Conservation (phyloP, 352 stramenopile species). For the Pythium aquatile region DNA sequence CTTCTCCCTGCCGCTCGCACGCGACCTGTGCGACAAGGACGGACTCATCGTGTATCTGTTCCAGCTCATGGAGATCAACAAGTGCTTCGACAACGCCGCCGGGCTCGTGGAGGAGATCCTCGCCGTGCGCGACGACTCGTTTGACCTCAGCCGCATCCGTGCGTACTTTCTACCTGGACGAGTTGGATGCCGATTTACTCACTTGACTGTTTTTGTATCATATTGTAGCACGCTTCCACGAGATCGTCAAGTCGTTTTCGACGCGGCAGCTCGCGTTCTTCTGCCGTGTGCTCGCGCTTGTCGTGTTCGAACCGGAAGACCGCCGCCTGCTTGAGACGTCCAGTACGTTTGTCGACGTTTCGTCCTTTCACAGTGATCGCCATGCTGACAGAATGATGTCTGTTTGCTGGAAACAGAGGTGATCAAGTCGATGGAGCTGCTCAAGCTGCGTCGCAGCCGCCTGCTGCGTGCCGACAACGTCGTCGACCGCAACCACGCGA, state of each 20-base stretch:
- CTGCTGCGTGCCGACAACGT: conserved; percentile 81
- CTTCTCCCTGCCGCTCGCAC: conserved; percentile 62
- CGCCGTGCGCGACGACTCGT: conserved; percentile 75
- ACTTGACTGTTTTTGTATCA: conserved; percentile 11
- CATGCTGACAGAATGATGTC: conserved; percentile 11
- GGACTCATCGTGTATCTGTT: conserved; percentile 93
- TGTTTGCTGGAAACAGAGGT: conserved; percentile 50
- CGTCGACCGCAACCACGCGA: conserved; percentile 92
- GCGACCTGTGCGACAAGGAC: conserved; percentile 77
- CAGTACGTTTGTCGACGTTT: conserved; percentile 37
- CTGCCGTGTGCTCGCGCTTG: conserved; percentile 93
- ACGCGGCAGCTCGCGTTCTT: conserved; percentile 94
- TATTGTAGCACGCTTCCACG: conserved; percentile 84
- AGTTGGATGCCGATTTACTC: not conserved
- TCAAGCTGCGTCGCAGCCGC: conserved; percentile 82
- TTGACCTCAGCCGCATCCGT: conserved; percentile 80
- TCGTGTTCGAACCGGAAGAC: conserved; percentile 96
- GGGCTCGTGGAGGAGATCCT: conserved; percentile 93
- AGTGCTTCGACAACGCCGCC: conserved; percentile 90
- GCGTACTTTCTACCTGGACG: conserved; percentile 25
- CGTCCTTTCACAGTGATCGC: not conserved
- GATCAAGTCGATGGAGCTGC: conserved; percentile 92
- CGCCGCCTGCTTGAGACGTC: conserved; percentile 90
- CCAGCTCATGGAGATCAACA: conserved; percentile 86
- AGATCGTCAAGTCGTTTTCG: conserved; percentile 86